Conservation (phyloP, 2,329 filamentous ascomycete species). For the Trichoderma oligosporum region DNA sequence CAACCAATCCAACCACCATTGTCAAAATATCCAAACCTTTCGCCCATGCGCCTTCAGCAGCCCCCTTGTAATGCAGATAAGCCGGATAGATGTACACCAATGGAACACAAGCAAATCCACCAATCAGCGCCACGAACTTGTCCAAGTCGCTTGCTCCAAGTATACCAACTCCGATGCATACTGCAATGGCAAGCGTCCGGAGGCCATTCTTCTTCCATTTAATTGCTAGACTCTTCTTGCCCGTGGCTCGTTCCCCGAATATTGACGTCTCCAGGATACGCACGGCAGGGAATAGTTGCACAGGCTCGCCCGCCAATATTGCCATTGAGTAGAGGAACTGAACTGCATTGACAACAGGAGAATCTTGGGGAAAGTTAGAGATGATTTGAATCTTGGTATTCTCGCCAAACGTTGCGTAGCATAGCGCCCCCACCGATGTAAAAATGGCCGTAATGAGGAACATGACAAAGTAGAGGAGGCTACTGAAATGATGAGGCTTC, state of each 20-base stretch:
- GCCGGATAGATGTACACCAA: slow-evolving; percentile 75
- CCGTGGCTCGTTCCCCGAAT: slow-evolving; percentile 61
- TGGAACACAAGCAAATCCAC: slow-evolving; percentile 69
- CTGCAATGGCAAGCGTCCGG: slow-evolving; percentile 51
- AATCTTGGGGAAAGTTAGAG: slow-evolving; percentile 69
- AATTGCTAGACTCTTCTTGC: slow-evolving; percentile 59
- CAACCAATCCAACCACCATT: slow-evolving; percentile 59
- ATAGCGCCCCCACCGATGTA: slow-evolving; percentile 67
- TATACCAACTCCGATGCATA: slow-evolving; percentile 60
- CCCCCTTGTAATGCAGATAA: slow-evolving; percentile 64
- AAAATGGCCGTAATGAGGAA: slow-evolving; percentile 69
- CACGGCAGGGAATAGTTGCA: slow-evolving; percentile 70
- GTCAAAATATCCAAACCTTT: slow-evolving; percentile 59
- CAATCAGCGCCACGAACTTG: slow-evolving; percentile 71
- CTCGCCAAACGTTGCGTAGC: slow-evolving; percentile 69
- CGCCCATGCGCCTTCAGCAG: slow-evolving; percentile 53
- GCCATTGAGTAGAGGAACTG: slow-evolving; percentile 72
- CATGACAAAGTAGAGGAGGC: slow-evolving; percentile 66
- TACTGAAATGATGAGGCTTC: slow-evolving; percentile 62
- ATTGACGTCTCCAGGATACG: slow-evolving; percentile 66
- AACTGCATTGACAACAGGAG: slow-evolving; percentile 69
- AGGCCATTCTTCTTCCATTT: slow-evolving; percentile 77
- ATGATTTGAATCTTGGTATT: slow-evolving; percentile 70
- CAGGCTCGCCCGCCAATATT: slow-evolving; percentile 68
- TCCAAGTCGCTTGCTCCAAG: slow-evolving; percentile 66